Base-by-base conservation (phyloP, 306 rosid species). In the Fagus sylvatica region DNA sequence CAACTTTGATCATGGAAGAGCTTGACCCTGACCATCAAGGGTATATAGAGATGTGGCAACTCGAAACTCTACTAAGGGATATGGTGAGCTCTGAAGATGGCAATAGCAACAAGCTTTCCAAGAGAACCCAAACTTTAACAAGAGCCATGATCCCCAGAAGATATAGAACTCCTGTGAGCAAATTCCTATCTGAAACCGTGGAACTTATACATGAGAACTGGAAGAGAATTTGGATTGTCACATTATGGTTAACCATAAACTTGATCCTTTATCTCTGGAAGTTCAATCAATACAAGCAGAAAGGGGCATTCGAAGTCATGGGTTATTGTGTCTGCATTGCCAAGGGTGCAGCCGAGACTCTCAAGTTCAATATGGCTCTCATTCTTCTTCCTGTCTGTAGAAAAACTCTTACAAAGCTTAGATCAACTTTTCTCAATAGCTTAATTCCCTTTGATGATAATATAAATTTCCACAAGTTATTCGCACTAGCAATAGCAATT, bases 321-420 rank as follows among this genome's bases (percentile, higher is more conserved):
- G 98, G 98, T 13, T 42, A 74, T 34, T 95, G 98, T 68, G 49
- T 95, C 43, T 95, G 98, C 84, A 33, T 79, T 16, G 98, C 98
- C 75, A 95, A 95, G 73, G 98, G 98, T 79, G 89, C 90, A 10
- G 98, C 98, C 13, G 98, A 95, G 89, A 92, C 97, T 54, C 92
- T 91, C 48, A 95, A 95, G 83, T 85, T 95, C 85, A 95, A 95
- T 73, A 92, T 95, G 98, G 98, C 98, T 74, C 86, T 92, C 16
- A 84, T 95, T 75, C 89, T 95, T 67, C 71, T 95, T 40, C 92
- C 98, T 69, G 89, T 95, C 78, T 95, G 98, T 77, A 82, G 98
- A 83, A 80, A 90, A 78, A 89, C 93, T 34, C 97, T 95, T 11
- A 95, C 98, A 4, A 80, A 40, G 1, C 81, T 95, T 6, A 81